These are phyloP conservation scores for Pichia cabralensis DNA, from an alignment of 805 yeast genomes.

Conservation along the genomic window DNA sequence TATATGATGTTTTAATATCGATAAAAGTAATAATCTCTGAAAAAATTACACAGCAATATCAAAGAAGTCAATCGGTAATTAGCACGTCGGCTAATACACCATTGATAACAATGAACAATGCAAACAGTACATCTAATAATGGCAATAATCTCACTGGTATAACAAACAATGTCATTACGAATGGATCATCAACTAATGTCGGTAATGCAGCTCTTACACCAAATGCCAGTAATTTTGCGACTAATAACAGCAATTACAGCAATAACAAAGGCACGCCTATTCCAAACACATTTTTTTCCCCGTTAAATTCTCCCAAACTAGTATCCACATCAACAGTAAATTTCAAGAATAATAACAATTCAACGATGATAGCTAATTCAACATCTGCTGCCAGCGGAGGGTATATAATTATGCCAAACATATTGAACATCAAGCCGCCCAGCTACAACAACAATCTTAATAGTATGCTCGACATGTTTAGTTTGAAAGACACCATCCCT, in stretches of 20 bases:
- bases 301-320: constrained; percentile 10
- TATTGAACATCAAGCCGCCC: constrained; percentile 24
- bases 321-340: too few species aligned
- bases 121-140: too few species aligned
- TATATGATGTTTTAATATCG: constrained; percentile 50
- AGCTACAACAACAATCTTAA: constrained; percentile 23
- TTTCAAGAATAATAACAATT: constrained; percentile 5
- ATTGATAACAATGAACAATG: too few species aligned
- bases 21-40: constrained; percentile 33
- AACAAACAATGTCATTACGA: too few species aligned
- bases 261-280: constrained; percentile 17
- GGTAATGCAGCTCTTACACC: too few species aligned
- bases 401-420: constrained; percentile 11
- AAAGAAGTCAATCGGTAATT: not conserved
- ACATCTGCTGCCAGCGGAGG: too few species aligned
- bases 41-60: constrained; percentile 10
- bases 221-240: too few species aligned
- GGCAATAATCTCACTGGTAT: too few species aligned
- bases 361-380: too few species aligned
- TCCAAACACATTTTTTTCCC: constrained; percentile 16
- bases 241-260: not conserved
- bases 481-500: constrained; percentile 16
- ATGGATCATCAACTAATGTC: too few species aligned
- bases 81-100: not conserved
- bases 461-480: constrained; percentile 17